Evolutionary conservation across 306 rosid genomes (phyloP).

Genomic region (Alnus glutinosa): DNA sequence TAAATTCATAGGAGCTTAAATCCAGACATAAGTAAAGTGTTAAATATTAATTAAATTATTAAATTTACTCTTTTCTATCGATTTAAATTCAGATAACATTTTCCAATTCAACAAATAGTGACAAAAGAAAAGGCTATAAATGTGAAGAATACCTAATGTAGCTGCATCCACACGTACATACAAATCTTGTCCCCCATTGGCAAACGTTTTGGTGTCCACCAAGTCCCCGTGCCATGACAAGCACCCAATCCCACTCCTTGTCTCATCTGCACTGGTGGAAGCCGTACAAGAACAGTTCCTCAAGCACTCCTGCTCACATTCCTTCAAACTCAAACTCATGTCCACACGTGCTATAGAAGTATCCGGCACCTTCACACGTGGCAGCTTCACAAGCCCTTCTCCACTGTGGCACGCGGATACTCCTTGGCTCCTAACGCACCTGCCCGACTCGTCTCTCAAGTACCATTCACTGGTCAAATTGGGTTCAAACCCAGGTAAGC

Average conservation of each 20-base stretch:
- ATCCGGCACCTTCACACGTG: constrained; percentile 59
- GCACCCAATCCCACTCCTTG: constrained; percentile 45
- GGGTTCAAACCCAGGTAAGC: constrained; percentile 66
- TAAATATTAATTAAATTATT: no score
- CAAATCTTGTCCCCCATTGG: constrained; percentile 54
- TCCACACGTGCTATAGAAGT: constrained; percentile 46
- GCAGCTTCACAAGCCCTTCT: constrained; percentile 62
- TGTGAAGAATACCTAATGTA: constrained; percentile 29
- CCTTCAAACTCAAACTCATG: constrained; percentile 27
- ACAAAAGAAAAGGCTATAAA: neutral
- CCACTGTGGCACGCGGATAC: constrained; percentile 58
- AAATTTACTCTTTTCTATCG: no score
- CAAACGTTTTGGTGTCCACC: constrained; percentile 47
- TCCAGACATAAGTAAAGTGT: no score
- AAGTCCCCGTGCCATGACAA: constrained; percentile 53
- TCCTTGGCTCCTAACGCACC: constrained; percentile 49
- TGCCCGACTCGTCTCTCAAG: constrained; percentile 57
- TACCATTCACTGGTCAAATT: constrained; percentile 44
- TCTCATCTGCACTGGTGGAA: constrained; percentile 48
- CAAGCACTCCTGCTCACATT: constrained; percentile 48
- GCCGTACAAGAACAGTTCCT: constrained; percentile 62
- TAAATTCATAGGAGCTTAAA: no score
- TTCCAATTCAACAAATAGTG: neutral
- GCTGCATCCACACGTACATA: constrained; percentile 46
- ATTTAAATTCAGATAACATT: no score